Evolutionary conservation across 176 grass and related monocot genomes (phyloP).

Genomic region (Avena atlantica): DNA sequence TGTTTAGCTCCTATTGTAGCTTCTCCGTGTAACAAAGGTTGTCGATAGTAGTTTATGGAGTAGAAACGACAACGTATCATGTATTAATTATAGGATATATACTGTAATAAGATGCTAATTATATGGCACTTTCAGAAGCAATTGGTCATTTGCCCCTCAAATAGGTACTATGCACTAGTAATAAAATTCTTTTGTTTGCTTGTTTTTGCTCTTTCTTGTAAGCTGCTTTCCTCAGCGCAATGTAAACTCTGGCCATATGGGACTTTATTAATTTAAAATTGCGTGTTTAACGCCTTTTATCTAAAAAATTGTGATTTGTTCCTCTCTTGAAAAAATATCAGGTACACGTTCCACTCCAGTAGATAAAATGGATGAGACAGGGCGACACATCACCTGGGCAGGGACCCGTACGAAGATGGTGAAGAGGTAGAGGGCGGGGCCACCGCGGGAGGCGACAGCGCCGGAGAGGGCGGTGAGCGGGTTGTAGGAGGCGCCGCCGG

Average conservation of each 20-base stretch:
- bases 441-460: conserved; percentile 57
- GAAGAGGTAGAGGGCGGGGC: conserved; percentile 58
- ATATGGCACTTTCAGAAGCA: not conserved
- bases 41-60: not conserved
- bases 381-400: conserved; percentile 62
- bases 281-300: too few relatives aligned
- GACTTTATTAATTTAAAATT: too few relatives aligned
- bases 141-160: not conserved
- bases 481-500: conserved; percentile 82
- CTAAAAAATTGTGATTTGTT: not conserved
- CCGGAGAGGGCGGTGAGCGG: conserved; percentile 78
- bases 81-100: not conserved
- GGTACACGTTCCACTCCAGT: not conserved
- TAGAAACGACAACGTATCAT: not conserved
- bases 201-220: too few relatives aligned
- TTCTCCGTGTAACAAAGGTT: not conserved
- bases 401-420: conserved; percentile 75
- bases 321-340: conserved; percentile 10
- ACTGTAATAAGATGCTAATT: not conserved
- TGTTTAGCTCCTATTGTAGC: not conserved
- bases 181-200: not conserved
- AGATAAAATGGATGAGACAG: not conserved
- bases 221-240: too few relatives aligned
- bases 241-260: too few relatives aligned
- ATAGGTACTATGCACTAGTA: not conserved